Percentiles rank a stretch among this genome's conserved stretches.
These are phyloP conservation scores for Allomyces macrogynus DNA, from an alignment of 192 early-diverging fungal genomes.

Conservation along the genomic window DNA sequence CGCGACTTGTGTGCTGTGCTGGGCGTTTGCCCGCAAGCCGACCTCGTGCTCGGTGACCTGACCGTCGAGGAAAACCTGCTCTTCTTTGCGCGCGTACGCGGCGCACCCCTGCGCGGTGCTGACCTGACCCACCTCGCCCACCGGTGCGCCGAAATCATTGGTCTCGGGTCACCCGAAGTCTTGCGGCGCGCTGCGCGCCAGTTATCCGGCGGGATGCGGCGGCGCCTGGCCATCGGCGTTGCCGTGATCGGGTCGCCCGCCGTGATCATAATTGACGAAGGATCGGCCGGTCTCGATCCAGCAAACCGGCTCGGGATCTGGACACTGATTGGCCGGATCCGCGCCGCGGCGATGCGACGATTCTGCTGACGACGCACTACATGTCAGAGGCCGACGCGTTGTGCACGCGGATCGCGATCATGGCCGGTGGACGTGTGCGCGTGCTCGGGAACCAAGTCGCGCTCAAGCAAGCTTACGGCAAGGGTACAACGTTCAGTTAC, in stretches of 20 bases:
- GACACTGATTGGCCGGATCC: slow-evolving; percentile 4
- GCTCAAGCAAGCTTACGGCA: background rate
- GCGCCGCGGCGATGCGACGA: background rate
- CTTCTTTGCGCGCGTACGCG: background rate
- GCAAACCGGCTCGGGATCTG: slow-evolving; percentile 1
- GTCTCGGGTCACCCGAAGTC: background rate
- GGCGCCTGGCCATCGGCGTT: slow-evolving; percentile 14
- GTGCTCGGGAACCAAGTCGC: background rate
- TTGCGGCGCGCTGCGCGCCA: background rate
- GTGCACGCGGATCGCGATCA: slow-evolving; percentile 13
- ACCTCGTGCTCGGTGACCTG: background rate
- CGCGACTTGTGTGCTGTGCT: background rate
- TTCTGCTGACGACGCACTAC: slow-evolving; percentile 5
- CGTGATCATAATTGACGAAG: slow-evolving; percentile 9
- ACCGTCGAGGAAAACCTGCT: background rate
- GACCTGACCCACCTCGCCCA: background rate
- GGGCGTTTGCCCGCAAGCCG: background rate
- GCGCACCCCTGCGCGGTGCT: background rate
- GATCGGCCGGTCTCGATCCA: slow-evolving; percentile 4
- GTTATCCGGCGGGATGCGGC: slow-evolving; percentile 13
- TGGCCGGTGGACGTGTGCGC: background rate
- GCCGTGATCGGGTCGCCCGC: slow-evolving; percentile 10
- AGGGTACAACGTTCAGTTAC: background rate
- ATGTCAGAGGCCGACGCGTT: slow-evolving; percentile 8
- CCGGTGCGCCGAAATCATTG: background rate